Base-by-base conservation (phyloP, 495 filamentous ascomycete species). In the Penicillium paradoxum region DNA sequence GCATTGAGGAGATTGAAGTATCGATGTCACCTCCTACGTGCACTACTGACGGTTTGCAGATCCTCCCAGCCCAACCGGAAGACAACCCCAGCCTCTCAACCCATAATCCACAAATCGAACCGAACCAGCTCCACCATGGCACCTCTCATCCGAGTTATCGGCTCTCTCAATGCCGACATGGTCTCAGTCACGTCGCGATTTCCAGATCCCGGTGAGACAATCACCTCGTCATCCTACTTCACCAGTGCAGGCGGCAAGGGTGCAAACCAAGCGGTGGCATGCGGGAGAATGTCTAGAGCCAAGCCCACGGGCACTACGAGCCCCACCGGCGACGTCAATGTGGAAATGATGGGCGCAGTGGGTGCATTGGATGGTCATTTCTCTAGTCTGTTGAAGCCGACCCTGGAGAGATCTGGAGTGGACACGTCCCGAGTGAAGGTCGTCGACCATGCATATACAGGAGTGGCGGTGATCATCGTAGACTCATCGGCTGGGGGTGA, bases 131-230 rank as follows among this genome's bases (percentile, higher is more conserved):
- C 24, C 42, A 48, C 40, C 45, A 82, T 77, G 72, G 63, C 72
- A 13, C 73, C 79, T 24, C 73, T 70, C 49, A 83, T 97, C 64
- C 83, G 85, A 29, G 80, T 96, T 41, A 83, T 98, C 52, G 93
- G 93, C 58, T 96, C 91, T 40, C 84, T 98, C 45, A 97, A 97
- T 71, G 88, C 83, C 57, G 93, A 98, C 73, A 84, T 97, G 53
- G 85, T 95, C 38, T 90, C 89, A 34, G 81, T 86, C 53, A 95
- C 92, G 27, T 78, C 89, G 0, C 90, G 93, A 34, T 78, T 96
- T 53, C 93, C 93, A 2, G 67, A 73, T 0, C 79, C 86, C 3
- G 93, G 93, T 52, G 93, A 98, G 63, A 98, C 93, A 4, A 79
- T 98, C 34, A 91, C 86, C 2, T 77, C 89, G n/a, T 77, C 73